Evolutionary conservation across 495 filamentous ascomycete species (phyloP).

Genomic region (Trichoderma virens): DNA sequence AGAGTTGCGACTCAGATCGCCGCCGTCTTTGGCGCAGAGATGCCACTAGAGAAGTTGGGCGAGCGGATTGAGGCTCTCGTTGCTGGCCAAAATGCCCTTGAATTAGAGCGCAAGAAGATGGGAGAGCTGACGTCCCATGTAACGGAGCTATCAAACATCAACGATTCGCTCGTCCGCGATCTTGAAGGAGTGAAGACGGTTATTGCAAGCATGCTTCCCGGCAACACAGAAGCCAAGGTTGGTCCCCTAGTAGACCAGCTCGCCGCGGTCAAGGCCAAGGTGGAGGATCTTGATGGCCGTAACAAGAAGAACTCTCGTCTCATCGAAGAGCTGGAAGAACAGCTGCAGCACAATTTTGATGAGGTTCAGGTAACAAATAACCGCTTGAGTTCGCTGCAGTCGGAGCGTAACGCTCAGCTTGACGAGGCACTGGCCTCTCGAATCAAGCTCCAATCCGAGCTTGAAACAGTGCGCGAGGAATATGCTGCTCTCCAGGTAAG

Average conservation of each 20-base stretch:
- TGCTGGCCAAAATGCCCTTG: constrained; percentile 38
- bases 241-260: constrained; percentile 57
- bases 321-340: constrained; percentile 93
- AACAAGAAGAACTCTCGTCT: constrained; percentile 80
- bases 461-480: constrained; percentile 56
- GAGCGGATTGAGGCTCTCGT: constrained; percentile 46
- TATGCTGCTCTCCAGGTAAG: constrained; percentile 60
- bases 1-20: constrained; percentile 52
- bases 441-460: constrained; percentile 40
- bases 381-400: constrained; percentile 60
- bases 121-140: constrained; percentile 41
- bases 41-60: constrained; percentile 46
- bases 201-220: constrained; percentile 34
- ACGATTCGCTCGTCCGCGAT: constrained; percentile 48
- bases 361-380: constrained; percentile 82
- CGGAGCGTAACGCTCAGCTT: constrained; percentile 55
- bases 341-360: constrained; percentile 90
- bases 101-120: constrained; percentile 49
- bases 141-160: constrained; percentile 42
- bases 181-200: constrained; percentile 42
- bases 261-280: constrained; percentile 64
- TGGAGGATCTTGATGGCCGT: constrained; percentile 53
- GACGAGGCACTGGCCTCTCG: constrained; percentile 49
- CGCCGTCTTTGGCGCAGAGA: constrained; percentile 44
- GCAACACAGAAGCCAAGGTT: constrained; percentile 19